Percentiles rank a stretch among this genome's conserved stretches.
These are phyloP conservation scores for Dichotomopilus funicola DNA, from an alignment of 2,329 filamentous ascomycete genomes.

Conservation along the genomic window DNA sequence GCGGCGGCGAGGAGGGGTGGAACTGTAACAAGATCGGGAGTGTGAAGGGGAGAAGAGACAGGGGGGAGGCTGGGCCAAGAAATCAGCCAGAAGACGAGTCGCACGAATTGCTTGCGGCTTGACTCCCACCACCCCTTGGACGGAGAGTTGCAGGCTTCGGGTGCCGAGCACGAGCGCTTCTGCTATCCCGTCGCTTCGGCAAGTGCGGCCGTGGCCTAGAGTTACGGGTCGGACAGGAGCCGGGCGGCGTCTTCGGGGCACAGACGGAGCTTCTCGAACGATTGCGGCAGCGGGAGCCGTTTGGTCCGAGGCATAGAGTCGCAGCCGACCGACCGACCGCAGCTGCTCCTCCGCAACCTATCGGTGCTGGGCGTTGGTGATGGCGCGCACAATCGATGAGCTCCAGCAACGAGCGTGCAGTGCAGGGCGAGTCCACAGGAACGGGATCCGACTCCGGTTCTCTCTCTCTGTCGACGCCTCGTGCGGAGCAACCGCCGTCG, in stretches of 20 bases:
- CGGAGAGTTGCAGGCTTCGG: background rate
- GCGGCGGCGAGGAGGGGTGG: constrained; percentile 14
- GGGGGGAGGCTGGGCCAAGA: constrained; percentile 5
- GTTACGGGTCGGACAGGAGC: constrained; percentile 1
- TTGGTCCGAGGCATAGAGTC: background rate
- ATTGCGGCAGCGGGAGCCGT: background rate
- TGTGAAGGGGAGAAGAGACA: constrained; percentile 6
- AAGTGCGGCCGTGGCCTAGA: background rate
- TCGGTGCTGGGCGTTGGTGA: no score
- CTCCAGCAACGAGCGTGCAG: no score
- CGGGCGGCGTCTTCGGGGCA: constrained; percentile 3
- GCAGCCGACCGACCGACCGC: no score
- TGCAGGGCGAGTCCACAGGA: no score
- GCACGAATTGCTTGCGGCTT: constrained; percentile 15
- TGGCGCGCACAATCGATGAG: no score
- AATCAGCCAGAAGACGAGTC: constrained; percentile 12
- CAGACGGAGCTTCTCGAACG: background rate
- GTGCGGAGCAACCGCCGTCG: background rate
- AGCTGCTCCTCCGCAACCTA: no score
- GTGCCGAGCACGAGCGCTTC: no score
- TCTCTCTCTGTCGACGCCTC: constrained; percentile 1
- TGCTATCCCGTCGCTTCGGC: background rate
- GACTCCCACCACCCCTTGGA: constrained; percentile 16
- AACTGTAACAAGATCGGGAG: constrained; percentile 4
- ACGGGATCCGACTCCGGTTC: background rate